These are phyloP conservation scores for Talaromyces pinophilus DNA, from an alignment of 2,329 filamentous ascomycete genomes.

Conservation along the genomic window DNA sequence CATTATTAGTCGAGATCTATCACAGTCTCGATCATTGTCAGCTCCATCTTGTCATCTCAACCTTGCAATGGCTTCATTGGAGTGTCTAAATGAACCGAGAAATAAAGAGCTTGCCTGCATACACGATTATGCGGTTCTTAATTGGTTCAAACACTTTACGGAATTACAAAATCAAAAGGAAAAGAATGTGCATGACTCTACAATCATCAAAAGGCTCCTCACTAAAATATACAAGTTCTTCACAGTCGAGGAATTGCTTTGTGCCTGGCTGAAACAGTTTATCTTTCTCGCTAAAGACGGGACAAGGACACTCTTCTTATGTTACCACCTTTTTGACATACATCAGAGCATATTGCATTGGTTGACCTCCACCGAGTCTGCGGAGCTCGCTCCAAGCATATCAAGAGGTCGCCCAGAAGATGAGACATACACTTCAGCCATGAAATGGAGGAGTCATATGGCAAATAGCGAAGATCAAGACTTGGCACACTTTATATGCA, in stretches of 20 bases:
- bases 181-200: neutral
- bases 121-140: neutral
- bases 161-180: neutral
- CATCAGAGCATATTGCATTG: neutral
- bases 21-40: neutral
- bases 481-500: constrained; percentile 9
- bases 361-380: neutral
- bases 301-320: neutral
- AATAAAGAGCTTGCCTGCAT: neutral
- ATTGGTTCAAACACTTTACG: constrained; percentile 11
- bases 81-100: neutral
- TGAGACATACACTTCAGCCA: neutral
- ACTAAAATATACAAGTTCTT: neutral
- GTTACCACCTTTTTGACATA: constrained; percentile 1
- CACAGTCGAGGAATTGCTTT: neutral
- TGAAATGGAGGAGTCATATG: neutral
- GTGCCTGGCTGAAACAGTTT: neutral
- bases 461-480: neutral
- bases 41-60: neutral
- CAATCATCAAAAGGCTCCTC: neutral
- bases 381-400: neutral
- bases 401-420: neutral
- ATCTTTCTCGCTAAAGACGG: neutral
- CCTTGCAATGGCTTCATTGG: constrained; percentile 1
- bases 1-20: neutral